These are phyloP conservation scores for Penicillium silybi DNA, from an alignment of 495 filamentous ascomycete species.

Conservation along the genomic window DNA sequence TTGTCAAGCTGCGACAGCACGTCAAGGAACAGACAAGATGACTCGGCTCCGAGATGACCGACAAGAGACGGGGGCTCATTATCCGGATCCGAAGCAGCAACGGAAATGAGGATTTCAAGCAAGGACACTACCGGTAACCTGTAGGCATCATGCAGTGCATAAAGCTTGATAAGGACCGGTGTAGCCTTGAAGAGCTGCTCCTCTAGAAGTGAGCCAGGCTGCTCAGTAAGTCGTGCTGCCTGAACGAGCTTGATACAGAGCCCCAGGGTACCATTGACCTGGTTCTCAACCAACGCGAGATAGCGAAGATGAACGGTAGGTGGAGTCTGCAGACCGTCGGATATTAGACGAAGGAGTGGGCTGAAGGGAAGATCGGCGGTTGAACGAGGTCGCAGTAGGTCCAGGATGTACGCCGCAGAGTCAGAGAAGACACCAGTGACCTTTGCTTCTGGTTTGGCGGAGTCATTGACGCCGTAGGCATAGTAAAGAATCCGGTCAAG, in stretches of 20 bases:
- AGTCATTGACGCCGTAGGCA: slow-evolving; percentile 67
- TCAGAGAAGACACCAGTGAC: slow-evolving; percentile 61
- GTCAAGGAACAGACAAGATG: slow-evolving; percentile 76
- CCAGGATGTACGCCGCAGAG: slow-evolving; percentile 69
- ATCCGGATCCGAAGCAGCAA: slow-evolving; percentile 53
- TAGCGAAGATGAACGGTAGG: slow-evolving; percentile 58
- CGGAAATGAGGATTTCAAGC: slow-evolving; percentile 69
- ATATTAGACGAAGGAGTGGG: slow-evolving; percentile 68
- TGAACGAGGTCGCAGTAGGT: slow-evolving; percentile 68
- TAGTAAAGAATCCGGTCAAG: slow-evolving; percentile 70
- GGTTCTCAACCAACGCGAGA: slow-evolving; percentile 52
- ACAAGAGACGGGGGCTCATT: slow-evolving; percentile 84
- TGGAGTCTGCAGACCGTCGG: slow-evolving; percentile 61
- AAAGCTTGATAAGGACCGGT: slow-evolving; percentile 71
- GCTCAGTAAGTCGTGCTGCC: slow-evolving; percentile 60
- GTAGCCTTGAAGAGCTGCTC: slow-evolving; percentile 73
- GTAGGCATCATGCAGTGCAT: slow-evolving; percentile 66
- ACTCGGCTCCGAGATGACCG: slow-evolving; percentile 77
- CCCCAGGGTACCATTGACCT: slow-evolving; percentile 59
- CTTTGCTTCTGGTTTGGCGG: slow-evolving; percentile 48
- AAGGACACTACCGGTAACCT: slow-evolving; percentile 60
- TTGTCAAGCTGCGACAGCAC: slow-evolving; percentile 73
- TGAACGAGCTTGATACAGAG: slow-evolving; percentile 67
- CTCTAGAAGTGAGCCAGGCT: slow-evolving; percentile 61
- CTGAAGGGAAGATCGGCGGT: slow-evolving; percentile 68